Conservation (phyloP, 768 basidiomycete species). For the Crassisporium funariophilum region DNA sequence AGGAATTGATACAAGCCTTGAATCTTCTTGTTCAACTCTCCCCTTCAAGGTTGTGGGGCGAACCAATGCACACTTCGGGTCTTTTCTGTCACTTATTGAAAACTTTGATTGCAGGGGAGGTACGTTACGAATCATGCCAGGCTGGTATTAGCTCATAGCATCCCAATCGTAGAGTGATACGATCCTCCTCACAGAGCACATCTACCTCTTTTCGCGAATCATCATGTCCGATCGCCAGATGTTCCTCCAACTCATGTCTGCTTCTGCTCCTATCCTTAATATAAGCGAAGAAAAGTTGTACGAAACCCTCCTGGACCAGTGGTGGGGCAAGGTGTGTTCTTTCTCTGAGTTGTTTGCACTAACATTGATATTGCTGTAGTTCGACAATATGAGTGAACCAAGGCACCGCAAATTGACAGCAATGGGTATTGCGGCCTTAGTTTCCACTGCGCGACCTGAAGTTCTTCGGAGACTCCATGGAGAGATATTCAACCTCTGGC, state of each 20-base stretch:
- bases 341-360: not conserved
- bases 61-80: constrained; percentile 71
- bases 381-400: constrained; percentile 89
- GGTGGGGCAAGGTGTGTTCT: constrained; percentile 74
- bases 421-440: constrained; percentile 77
- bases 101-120: constrained; percentile 67
- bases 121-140: too few species aligned
- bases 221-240: constrained; percentile 63
- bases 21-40: constrained; percentile 64
- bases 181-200: constrained; percentile 62
- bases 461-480: constrained; percentile 70
- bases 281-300: constrained; percentile 57
- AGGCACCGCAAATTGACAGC: constrained; percentile 82
- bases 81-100: constrained; percentile 67
- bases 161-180: constrained; percentile 36
- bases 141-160: too few species aligned
- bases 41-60: constrained; percentile 69
- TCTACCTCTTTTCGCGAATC: constrained; percentile 76
- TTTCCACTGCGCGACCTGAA: constrained; percentile 73
- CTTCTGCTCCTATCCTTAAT: constrained; percentile 51
- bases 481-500: constrained; percentile 86
- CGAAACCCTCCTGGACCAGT: constrained; percentile 72
- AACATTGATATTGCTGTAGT: constrained; percentile 44
- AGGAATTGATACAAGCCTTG: constrained; percentile 61
- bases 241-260: constrained; percentile 72